These are phyloP conservation scores for Ophiostoma triangulosporum DNA, from an alignment of 2,329 filamentous ascomycete species.

Conservation along the genomic window DNA sequence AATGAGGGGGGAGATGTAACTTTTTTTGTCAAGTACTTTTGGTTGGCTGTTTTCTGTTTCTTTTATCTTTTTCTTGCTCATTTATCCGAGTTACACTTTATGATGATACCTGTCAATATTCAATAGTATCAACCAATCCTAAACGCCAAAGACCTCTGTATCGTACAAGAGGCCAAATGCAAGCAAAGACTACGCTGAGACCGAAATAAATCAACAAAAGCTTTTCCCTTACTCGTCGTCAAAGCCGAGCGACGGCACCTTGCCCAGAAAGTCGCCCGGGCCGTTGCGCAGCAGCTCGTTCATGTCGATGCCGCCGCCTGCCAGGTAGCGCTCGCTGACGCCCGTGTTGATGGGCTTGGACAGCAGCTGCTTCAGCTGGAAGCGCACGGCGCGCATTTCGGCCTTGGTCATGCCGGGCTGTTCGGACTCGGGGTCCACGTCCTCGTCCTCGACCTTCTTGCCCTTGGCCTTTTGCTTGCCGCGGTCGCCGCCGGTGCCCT, in stretches of 20 bases:
- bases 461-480: conserved; percentile 57
- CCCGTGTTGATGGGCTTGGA: conserved; percentile 68
- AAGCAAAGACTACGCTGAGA: neutral
- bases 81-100: too few relatives aligned
- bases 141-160: neutral
- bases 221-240: conserved; percentile 13
- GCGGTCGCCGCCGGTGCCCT: conserved; percentile 20
- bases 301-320: conserved; percentile 7
- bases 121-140: too few relatives aligned
- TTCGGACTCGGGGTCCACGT: conserved; percentile 63
- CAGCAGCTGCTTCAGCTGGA: conserved; percentile 59
- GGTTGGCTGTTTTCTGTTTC: neutral
- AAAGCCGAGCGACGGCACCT: conserved; percentile 27
- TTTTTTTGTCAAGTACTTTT: too few relatives aligned
- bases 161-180: neutral
- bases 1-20: too few relatives aligned
- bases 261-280: conserved; percentile 53
- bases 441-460: conserved; percentile 55
- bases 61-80: too few relatives aligned
- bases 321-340: conserved; percentile 58
- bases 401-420: conserved; percentile 54
- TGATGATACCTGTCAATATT: too few relatives aligned
- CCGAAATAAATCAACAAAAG: neutral
- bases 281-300: conserved; percentile 3
- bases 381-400: conserved; percentile 56